Evolutionary conservation across 306 rosid genomes (phyloP).

Genomic region (Cicer arietinum): DNA sequence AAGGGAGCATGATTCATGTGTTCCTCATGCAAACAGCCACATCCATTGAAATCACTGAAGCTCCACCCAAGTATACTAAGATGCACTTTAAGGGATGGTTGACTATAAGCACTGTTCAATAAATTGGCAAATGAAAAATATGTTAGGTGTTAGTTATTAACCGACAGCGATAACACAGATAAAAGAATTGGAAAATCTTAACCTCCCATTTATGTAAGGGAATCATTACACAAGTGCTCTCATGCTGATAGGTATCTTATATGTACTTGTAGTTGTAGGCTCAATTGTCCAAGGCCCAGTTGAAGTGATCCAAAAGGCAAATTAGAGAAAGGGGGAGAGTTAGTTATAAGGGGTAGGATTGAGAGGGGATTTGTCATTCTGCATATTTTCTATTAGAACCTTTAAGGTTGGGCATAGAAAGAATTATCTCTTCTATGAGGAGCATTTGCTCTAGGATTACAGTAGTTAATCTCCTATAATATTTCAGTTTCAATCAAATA

Average conservation of each 20-base stretch:
- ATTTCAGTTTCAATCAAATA: no score
- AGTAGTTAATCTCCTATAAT: no score
- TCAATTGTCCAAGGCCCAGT: no score
- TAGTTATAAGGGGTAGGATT: no score
- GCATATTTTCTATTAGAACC: no score
- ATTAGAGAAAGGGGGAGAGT: no score
- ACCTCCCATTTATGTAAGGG: neutral
- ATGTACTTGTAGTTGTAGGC: no score
- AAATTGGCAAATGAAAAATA: slow-evolving; percentile 15
- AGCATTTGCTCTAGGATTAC: no score
- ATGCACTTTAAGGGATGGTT: neutral
- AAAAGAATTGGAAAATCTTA: slow-evolving; percentile 7
- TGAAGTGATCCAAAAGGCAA: no score
- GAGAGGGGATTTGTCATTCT: no score
- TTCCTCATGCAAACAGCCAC: slow-evolving; percentile 8
- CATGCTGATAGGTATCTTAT: neutral
- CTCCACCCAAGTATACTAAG: slow-evolving; percentile 25
- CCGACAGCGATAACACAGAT: slow-evolving; percentile 7
- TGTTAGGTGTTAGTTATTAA: neutral
- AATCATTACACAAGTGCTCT: neutral
- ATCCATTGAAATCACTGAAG: slow-evolving; percentile 27
- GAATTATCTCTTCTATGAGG: no score
- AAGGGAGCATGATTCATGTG: slow-evolving; percentile 34
- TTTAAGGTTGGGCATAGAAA: no score
- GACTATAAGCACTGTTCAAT: slow-evolving; percentile 29